Evolutionary conservation across 1,284 basidiomycete genomes (phyloP), one percentile per base, ranked within the genome.

Genomic region (Cryptococcus jaspeensis): DNA sequence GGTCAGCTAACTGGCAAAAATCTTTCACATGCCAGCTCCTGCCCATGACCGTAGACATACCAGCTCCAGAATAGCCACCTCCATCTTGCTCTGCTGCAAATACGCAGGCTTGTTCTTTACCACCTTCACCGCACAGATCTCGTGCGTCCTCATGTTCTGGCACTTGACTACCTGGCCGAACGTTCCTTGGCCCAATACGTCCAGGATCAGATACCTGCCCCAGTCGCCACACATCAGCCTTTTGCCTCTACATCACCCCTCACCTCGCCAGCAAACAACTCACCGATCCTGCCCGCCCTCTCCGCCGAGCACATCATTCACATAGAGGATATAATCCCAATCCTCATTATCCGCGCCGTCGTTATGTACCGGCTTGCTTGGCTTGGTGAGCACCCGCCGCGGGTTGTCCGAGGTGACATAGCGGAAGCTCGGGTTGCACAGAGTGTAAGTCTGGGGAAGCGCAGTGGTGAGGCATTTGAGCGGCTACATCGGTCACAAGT

Each of bases 21-120:
- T n/a, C n/a, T n/a, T n/a, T n/a, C 11, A 18, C 20, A 12, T 41
- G 20, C 16, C 20, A 25, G 36, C 23, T 13, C 8, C n/a, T 49
- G 23, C 15, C 28, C 42, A 13, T n/a, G n/a, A n/a, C n/a, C n/a
- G n/a, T 8, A 51, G 43, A 82, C 89, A 63, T 57, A 93, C 92
- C 79, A 97, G 81, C 73, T 98, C 92, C 49, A 99, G 81, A 63
- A 99, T 98, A 0, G 94, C 97, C 23, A 99, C 96, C 78, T 99
- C 96, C 95, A 99, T 99, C 90, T 97, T 98, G 79, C 89, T 92
- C 80, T 99, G 95, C 74, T 98, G 96, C 78, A 97, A 94, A 80
- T 99, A 99, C 0, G 95, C 95, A 2, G 95, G 95, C 78, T 99
- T 99, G 79, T 99, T 99, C 82, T 99, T 99, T 71, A 99, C 93